These are phyloP conservation scores for Aureobasidium mangrovei DNA, from an alignment of 2,329 filamentous ascomycete genomes.

Conservation along the genomic window DNA sequence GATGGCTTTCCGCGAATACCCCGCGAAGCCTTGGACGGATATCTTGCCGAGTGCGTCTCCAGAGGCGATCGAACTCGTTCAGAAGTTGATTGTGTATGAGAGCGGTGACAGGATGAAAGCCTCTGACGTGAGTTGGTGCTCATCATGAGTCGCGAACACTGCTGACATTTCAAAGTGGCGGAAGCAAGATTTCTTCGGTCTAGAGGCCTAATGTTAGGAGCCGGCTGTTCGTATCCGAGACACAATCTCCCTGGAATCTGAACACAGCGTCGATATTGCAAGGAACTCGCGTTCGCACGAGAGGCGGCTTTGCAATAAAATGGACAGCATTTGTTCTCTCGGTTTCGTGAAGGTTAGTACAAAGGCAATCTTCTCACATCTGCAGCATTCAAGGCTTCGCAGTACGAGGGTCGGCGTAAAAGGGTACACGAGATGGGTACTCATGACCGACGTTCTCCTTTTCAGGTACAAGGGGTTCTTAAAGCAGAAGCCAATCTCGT, in stretches of 20 bases:
- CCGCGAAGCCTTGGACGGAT: conserved; percentile 56
- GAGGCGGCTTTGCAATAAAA: neutral
- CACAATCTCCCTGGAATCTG: neutral
- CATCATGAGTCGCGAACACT: neutral
- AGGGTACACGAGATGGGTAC: no score
- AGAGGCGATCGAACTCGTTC: conserved; percentile 56
- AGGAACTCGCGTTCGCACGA: neutral
- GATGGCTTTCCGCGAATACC: conserved; percentile 69
- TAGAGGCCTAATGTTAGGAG: neutral
- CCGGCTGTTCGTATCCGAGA: neutral
- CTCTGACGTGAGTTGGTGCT: conserved; percentile 36
- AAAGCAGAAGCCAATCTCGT: no score
- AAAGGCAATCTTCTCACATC: no score
- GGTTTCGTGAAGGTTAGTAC: no score
- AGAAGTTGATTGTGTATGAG: conserved; percentile 63
- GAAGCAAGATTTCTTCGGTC: neutral
- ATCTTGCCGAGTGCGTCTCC: conserved; percentile 55
- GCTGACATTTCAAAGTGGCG: conserved; percentile 7
- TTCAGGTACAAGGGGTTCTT: no score
- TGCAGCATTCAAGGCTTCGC: no score
- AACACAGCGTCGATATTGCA: neutral
- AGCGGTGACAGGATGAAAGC: conserved; percentile 59
- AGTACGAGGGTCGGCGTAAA: no score
- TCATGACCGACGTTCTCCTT: no score
- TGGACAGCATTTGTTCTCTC: neutral